Evolutionary conservation across 2,329 filamentous ascomycete genomes (phyloP), one percentile per base, ranked within the genome.

Genomic region (Clonostachys chloroleuca): DNA sequence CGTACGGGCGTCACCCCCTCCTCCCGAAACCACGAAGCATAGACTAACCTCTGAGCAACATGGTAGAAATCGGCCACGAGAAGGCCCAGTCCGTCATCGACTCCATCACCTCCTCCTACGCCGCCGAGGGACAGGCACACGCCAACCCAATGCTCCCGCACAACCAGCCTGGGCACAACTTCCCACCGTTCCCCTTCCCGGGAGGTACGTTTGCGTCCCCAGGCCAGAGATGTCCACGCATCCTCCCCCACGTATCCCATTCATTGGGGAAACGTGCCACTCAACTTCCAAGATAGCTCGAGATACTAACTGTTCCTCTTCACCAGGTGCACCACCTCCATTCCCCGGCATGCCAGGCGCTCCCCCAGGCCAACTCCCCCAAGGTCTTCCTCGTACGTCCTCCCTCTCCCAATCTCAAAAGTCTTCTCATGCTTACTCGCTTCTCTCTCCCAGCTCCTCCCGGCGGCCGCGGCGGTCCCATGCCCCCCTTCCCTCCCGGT

Each of bases 31-130:
- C 6, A 10, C 17, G 13, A 34, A 30, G 20, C 16, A 43, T 30
- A 14, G 6, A n/a, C 18, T 34, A 8, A 44, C 30, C 24, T 46
- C 35, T 36, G 17, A 47, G 35, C 30, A 33, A 20, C 17, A 13
- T 37, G 39, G 39, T 35, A 18, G 24, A 24, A n/a, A 97, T 99
- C 66, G 94, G 92, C 43, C 92, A 96, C 69, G 94, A 97, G 72
- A 96, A 97, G 74, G 92, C 94, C 50, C 94, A 99, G 71, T 94
- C 88, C 44, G 94, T 99, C 58, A 99, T 99, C 65, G 94, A 99
- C 73, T 92, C 87, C 58, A 99, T 99, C 69, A 97, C 94, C 40
- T 89, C 85, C 40, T 96, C 92, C 37, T 97, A 99, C 73, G 89
- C 89, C 54, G 91, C 90, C 57, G 94, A 95, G 72, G 94, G 94